Base-by-base conservation (phyloP, 2,329 filamentous ascomycete species). In the Dactylonectria macrodidyma region DNA sequence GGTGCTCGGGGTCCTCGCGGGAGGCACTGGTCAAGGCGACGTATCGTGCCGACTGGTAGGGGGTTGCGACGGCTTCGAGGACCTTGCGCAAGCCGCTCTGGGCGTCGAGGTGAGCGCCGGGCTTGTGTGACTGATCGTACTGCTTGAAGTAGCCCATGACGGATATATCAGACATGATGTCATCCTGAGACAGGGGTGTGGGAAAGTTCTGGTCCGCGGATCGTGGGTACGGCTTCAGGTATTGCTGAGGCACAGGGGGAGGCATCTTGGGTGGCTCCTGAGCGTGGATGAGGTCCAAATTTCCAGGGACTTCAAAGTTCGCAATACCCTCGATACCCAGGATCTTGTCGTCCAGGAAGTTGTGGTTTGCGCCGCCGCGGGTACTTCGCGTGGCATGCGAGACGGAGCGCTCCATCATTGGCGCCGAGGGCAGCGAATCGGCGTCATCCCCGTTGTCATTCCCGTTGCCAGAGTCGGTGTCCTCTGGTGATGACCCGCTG, bases 321-420 rank as follows among this genome's bases (percentile, higher is more conserved):
- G 85, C 83, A 51, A 91, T 83, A 24, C 86, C 88, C 75, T 91
- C 89, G 33, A 91, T 83, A 14, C 89, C 90, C 12, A 89, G 81
- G 46, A 89, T 81, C 73, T 86, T 88, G 75, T 89, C 87, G 69
- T 90, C 88, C 41, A 86, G 75, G 68, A 88, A 88, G 73, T 89
- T 89, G 61, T 86, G 84, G 67, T 84, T 83, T 59, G 84, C 81
- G 30, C 80, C 82, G n/a, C 83, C 88, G 26, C 89, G 85, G 22
- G 88, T 91, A 78, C 89, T 91, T 50, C 90, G 84, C 19, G 90
- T 92, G 12, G 88, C 88, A 67, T 92, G 89, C 10, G 90, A 91
- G 12, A 87, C 85, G 68, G 89, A 88, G 38, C 89, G 86, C 77
- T 91, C 90, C 89, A 91, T 91, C 60, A 82, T 82, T 14, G 85